Conservation (phyloP, 2,329 filamentous ascomycete genomes). For the Pezicula radicicola region DNA sequence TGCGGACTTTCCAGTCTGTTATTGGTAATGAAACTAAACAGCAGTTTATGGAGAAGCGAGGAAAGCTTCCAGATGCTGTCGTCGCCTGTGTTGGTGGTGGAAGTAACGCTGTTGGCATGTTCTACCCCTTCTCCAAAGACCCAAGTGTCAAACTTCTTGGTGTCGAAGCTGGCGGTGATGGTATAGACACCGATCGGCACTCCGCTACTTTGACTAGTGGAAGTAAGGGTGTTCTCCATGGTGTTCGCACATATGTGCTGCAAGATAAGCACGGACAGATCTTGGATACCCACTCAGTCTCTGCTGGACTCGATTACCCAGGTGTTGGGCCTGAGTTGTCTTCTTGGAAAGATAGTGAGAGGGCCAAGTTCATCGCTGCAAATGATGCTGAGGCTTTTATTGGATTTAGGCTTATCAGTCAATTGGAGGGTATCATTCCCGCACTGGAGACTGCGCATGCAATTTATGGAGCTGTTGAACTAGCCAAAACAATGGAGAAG, state of each 20-base stretch:
- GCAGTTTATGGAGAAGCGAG: constrained; percentile 81
- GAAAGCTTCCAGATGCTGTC: constrained; percentile 91
- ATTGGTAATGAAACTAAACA: constrained; percentile 93
- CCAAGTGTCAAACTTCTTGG: constrained; percentile 82
- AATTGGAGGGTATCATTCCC: constrained; percentile 95
- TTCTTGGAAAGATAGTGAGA: constrained; percentile 85
- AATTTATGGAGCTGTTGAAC: constrained; percentile 81
- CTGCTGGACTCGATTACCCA: constrained; percentile 93
- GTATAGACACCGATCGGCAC: constrained; percentile 80
- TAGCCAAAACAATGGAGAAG: constrained; percentile 90
- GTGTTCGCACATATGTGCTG: constrained; percentile 91
- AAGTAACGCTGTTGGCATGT: constrained; percentile 95
- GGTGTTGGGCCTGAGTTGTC: constrained; percentile 92
- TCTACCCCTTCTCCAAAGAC: constrained; percentile 91
- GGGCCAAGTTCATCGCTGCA: constrained; percentile 85
- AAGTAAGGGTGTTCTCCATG: constrained; percentile 89
- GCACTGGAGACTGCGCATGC: constrained; percentile 93
- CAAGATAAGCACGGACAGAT: constrained; percentile 94
- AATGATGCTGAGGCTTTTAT: constrained; percentile 88
- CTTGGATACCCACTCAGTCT: constrained; percentile 91
- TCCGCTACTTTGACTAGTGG: constrained; percentile 85
- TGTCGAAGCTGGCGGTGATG: constrained; percentile 93
- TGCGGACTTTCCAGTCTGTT: constrained; percentile 94
- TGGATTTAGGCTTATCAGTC: constrained; percentile 79
- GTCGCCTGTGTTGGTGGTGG: constrained; percentile 96